Base-by-base conservation (phyloP, 495 filamentous ascomycete genomes). In the Ascodesmis nigricans region DNA sequence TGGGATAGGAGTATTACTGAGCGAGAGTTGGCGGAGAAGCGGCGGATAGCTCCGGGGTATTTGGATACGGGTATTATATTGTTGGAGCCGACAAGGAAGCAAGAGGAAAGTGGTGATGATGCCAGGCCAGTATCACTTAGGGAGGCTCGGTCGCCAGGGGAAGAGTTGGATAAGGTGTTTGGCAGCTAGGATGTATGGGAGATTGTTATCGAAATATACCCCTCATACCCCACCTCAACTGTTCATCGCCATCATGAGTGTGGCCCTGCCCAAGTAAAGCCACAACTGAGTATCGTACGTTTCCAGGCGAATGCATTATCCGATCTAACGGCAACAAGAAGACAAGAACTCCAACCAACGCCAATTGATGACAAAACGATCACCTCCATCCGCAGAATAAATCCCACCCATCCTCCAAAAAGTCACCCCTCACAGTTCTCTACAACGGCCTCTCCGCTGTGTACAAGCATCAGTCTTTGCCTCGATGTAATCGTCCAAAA, bases 41-140 rank as follows among this genome's bases (percentile, higher is more conserved):
- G 87, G 34, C 63, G 81, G 13, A 64, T 91, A 21, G 87, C 87
- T 25, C 87, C 87, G 10, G 87, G 87, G 1, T 97, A 84, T 78
- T 56, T 97, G 46, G 87, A 97, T 53, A 75, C 78, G 22, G 78
- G 91, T 18, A 73, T 77, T 51, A 67, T 77, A 46, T 57, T 97
- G 35, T 53, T 97, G 29, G 70, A 83, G 57, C 87, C 87, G 3
- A 61, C 69, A 51, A 65, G 44, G 21, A 19, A 42, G 19, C 16
- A 29, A 25, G 17, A 26, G 30, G 19, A 31, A 5, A 4, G 22
- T 10, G 17, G 17, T 16, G 17, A 10, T 8, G 22, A 31, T 26
- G 22, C 4, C 47, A 62, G 49, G 58, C 56, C 64, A 56, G 56
- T 55, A 2, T 62, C 64, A 3, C 60, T 65, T 10, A 56, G 72